Conservation (phyloP, 495 filamentous ascomycete genomes). For the Daldinia grandis region DNA sequence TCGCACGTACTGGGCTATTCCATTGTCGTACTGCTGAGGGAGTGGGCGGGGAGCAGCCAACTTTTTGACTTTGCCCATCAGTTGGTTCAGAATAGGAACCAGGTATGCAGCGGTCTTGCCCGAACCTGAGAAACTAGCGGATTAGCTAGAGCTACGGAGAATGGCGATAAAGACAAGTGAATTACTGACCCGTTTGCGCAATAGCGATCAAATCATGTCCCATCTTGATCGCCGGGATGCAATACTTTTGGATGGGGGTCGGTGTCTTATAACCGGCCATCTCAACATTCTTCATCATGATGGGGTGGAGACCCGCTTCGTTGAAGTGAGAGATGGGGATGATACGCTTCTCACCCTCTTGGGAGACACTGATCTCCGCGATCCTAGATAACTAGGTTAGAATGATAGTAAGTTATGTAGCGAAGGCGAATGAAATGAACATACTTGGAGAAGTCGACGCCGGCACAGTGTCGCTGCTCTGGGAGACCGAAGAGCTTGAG, state of each 20-base stretch:
- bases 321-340: constrained; percentile 69
- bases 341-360: constrained; percentile 65
- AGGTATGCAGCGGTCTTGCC: constrained; percentile 96
- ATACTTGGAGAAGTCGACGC: constrained; percentile 60
- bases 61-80: constrained; percentile 94
- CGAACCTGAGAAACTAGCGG: constrained; percentile 67
- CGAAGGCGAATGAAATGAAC: constrained; percentile 21
- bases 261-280: constrained; percentile 70
- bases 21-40: constrained; percentile 48
- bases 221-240: constrained; percentile 75
- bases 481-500: constrained; percentile 70
- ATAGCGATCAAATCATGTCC: constrained; percentile 84
- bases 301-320: constrained; percentile 84
- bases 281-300: constrained; percentile 78
- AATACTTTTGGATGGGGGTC: constrained; percentile 87
- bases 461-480: constrained; percentile 46
- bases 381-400: constrained; percentile 57
- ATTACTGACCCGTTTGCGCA: constrained; percentile 85
- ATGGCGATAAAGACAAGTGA: not conserved
- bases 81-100: constrained; percentile 84
- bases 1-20: constrained; percentile 60
- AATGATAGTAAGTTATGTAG: not conserved
- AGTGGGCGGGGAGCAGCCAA: constrained; percentile 78
- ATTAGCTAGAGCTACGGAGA: constrained; percentile 5
- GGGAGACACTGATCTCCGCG: constrained; percentile 62